Conservation (phyloP, 2,329 filamentous ascomycete genomes). For the Ophiosphaerella herpotricha region DNA sequence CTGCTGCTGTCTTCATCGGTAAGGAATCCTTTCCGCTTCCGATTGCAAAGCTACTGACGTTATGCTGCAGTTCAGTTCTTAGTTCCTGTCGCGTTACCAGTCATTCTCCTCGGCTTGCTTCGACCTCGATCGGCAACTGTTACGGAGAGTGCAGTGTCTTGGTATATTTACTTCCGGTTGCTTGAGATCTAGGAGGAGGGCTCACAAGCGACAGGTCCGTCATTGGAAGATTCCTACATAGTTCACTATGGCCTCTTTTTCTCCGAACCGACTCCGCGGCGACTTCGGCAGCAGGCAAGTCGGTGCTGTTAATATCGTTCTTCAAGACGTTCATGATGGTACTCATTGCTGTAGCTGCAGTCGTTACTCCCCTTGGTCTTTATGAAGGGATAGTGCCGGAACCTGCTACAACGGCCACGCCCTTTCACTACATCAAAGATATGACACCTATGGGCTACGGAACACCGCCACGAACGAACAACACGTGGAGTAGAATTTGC, state of each 20-base stretch:
- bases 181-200: background rate
- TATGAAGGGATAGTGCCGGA: slow-evolving; percentile 45
- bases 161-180: slow-evolving; percentile 28
- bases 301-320: background rate
- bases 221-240: slow-evolving; percentile 30
- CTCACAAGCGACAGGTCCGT: slow-evolving; percentile 36
- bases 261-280: slow-evolving; percentile 47
- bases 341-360: slow-evolving; percentile 48
- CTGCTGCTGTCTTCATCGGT: slow-evolving; percentile 44
- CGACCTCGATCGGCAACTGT: background rate
- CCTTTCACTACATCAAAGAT: slow-evolving; percentile 49
- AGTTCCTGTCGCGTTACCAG: slow-evolving; percentile 6
- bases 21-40: slow-evolving; percentile 3
- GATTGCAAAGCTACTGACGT: background rate
- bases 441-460: slow-evolving; percentile 46
- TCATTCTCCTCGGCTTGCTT: slow-evolving; percentile 12
- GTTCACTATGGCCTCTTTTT: slow-evolving; percentile 52
- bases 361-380: slow-evolving; percentile 54
- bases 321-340: slow-evolving; percentile 2
- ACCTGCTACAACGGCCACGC: slow-evolving; percentile 8
- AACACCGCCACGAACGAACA: slow-evolving; percentile 42
- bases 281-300: background rate
- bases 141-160: slow-evolving; percentile 9
- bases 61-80: slow-evolving; percentile 9
- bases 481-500: too few relatives aligned